Evolutionary conservation across 208 protist species (phyloP), one percentile per base, ranked within the genome.

Genomic region (Leptomonas seymouri): DNA sequence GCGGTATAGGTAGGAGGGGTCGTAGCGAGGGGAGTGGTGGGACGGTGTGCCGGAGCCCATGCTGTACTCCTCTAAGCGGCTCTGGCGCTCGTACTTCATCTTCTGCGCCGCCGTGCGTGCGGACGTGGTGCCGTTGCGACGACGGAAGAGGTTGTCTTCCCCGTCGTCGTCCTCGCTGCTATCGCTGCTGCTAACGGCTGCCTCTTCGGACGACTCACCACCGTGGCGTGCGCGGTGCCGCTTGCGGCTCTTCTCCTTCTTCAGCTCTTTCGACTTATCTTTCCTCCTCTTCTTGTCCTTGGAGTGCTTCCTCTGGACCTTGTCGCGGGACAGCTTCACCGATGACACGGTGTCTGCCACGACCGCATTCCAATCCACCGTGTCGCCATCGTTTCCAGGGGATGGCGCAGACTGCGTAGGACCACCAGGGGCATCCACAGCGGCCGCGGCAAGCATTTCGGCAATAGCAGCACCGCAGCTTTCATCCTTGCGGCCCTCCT

Each of bases 401-500:
- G 23, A 18, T 49, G 46, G 30, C 6, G 50, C 51, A 20, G 46
- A n/a, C 9, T 46, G 34, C 36, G 27, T 34, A 21, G 11, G 20
- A 54, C 27, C 31, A n/a, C 6, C 51, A 31, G 7, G 21, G 14
- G 51, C 28, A 39, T 1, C 25, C 60, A 49, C 45, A 34, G 48
- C 31, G 1, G 58, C 56, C 8, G 74, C 74, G n/a, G n/a, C n/a
- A 15, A 71, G 44, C 71, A 70, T 70, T 31, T 95, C 90, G 15
- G 81, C 80, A 1, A 93, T 76, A 1, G 90, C 87, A 30, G 75
- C 65, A 11, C 79, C 78, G 50, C 87, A 93, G n/a, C 79, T 71
- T 5, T 76, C 45, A 42, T 87, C 62, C 3, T 56, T 49, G 14
- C 60, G 69, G 30, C 80, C 84, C 3, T 48, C 86, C 18, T 61